phyloP scores from a whole-genome alignment of 1,284 basidiomycete genomes.

The Melampsora larici-populina region DNA sequence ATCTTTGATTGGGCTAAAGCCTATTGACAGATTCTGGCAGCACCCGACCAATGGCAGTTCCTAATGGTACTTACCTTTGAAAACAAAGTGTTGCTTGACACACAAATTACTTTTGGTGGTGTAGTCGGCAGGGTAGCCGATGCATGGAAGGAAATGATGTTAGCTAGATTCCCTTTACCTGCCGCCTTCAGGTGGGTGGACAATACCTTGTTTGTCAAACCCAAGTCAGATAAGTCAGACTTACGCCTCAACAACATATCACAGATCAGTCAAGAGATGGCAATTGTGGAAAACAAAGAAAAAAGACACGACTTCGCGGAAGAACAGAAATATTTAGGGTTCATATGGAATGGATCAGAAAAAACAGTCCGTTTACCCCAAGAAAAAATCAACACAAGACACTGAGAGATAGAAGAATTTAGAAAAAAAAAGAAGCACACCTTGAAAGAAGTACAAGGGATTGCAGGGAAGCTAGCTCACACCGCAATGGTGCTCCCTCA shows the following conservation, averaged over 20 bases:
- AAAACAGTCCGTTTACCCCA: too few relatives aligned
- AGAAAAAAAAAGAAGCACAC: neutral
- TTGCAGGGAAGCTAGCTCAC: neutral
- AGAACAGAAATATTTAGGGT: too few relatives aligned
- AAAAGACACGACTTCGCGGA: neutral
- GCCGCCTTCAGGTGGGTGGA: neutral
- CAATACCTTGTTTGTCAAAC: neutral
- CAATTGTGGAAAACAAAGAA: neutral
- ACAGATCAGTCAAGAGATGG: neutral
- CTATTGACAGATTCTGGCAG: conserved; percentile 4
- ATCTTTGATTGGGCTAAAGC: conserved; percentile 10
- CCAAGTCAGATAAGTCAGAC: neutral
- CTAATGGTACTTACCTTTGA: neutral
- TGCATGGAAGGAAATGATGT: neutral
- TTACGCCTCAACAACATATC: neutral
- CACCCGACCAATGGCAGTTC: neutral
- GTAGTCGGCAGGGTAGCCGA: neutral
- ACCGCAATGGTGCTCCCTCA: neutral
- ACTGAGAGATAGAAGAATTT: neutral
- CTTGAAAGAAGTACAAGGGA: neutral
- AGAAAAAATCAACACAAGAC: neutral
- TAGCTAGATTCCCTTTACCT: neutral
- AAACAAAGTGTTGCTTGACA: neutral
- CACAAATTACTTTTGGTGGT: neutral
- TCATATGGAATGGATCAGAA: neutral